A percentile compares a stretch with the other conserved stretches of the same genome.
Conservation (phyloP, 768 basidiomycete genomes). For the Scleroderma citrinum region DNA sequence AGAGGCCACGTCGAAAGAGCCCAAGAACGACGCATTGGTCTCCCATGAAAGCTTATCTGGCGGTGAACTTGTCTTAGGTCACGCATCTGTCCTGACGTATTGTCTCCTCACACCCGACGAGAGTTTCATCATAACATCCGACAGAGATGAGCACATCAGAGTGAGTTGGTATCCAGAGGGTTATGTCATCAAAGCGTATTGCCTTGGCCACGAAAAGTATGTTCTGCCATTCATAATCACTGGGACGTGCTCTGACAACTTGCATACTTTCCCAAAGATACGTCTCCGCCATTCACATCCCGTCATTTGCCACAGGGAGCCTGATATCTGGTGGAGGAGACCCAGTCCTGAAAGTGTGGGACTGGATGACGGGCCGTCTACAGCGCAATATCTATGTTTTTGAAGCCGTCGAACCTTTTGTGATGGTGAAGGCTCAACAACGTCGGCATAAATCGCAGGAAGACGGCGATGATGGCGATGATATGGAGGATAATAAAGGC, state of each 20-base stretch:
- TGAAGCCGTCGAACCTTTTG: slow-evolving; percentile 42
- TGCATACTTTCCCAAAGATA: slow-evolving; percentile 43
- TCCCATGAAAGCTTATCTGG: slow-evolving; percentile 68
- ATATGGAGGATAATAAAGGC: slow-evolving; percentile 9
- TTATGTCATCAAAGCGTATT: slow-evolving; percentile 79
- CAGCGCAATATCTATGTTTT: slow-evolving; percentile 48
- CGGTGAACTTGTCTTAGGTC: slow-evolving; percentile 75
- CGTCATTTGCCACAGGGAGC: slow-evolving; percentile 34
- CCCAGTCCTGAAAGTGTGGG: slow-evolving; percentile 66
- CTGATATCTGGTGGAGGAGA: slow-evolving; percentile 92
- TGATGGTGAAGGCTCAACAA: slow-evolving; percentile 30
- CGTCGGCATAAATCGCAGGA: slow-evolving; percentile 25
- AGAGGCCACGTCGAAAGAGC: slow-evolving; percentile 20
- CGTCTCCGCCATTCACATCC: slow-evolving; percentile 77
- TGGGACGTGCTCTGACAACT: background rate
- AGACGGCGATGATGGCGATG: slow-evolving; percentile 26
- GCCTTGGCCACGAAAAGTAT: slow-evolving; percentile 80
- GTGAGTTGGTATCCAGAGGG: slow-evolving; percentile 87
- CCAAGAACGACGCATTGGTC: slow-evolving; percentile 27
- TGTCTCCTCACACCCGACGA: slow-evolving; percentile 65
- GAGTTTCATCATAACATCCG: slow-evolving; percentile 78
- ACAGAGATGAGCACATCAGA: slow-evolving; percentile 93
- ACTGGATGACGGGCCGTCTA: slow-evolving; percentile 62
- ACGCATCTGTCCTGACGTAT: slow-evolving; percentile 77
- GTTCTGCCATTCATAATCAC: slow-evolving; percentile 12